A percentile compares a stretch with the other conserved stretches of the same genome.
Evolutionary conservation across 2,329 filamentous ascomycete species (phyloP).

Genomic region (Aspergillus pseudotamarii): DNA sequence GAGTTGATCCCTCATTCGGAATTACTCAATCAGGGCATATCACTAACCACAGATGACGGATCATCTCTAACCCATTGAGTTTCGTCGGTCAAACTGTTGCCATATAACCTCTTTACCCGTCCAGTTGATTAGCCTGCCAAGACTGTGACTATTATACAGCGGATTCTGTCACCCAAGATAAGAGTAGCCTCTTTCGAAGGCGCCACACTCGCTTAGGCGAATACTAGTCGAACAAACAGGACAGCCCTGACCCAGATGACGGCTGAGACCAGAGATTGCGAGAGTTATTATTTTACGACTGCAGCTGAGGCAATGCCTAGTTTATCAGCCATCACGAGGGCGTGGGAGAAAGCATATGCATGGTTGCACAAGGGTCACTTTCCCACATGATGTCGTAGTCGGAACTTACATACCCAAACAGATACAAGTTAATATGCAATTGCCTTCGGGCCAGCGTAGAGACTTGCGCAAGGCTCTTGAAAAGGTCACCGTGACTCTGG

Average conservation of each 20-base stretch:
- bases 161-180: background rate
- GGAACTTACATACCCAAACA: background rate
- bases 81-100: background rate
- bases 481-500: background rate
- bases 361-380: background rate
- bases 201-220: background rate
- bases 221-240: background rate
- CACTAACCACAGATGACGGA: conserved; percentile 2
- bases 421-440: background rate
- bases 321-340: conserved; percentile 3
- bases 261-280: background rate
- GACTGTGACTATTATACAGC: background rate
- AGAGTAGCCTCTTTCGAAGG: background rate
- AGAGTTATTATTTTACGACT: background rate
- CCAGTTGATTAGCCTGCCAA: background rate
- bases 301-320: background rate
- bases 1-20: background rate
- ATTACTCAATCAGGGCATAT: background rate
- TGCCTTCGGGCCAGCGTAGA: background rate
- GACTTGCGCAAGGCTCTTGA: background rate
- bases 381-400: conserved; percentile 1
- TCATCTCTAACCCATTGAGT: background rate
- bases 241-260: background rate
- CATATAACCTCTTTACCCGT: background rate
- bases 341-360: background rate